These are phyloP conservation scores for Pestalotiopsis sp. DNA, from an alignment of 2,329 filamentous ascomycete genomes.

Conservation along the genomic window DNA sequence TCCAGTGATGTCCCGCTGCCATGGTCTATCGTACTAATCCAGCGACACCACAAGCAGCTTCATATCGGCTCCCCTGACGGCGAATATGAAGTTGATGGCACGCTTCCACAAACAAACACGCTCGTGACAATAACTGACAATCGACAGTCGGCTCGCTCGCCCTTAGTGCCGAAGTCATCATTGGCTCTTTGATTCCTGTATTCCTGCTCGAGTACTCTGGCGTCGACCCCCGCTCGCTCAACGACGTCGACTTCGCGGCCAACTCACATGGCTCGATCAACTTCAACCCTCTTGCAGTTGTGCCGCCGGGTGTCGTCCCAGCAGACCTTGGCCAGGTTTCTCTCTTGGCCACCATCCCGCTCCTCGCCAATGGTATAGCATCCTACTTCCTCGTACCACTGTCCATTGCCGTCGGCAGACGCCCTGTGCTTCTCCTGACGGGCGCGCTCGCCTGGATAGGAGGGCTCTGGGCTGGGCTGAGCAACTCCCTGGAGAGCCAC, in stretches of 20 bases:
- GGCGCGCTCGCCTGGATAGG: slow-evolving; percentile 34
- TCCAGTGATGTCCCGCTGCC: no score
- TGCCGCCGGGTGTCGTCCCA: slow-evolving; percentile 31
- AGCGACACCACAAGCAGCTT: no score
- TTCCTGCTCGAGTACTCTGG: slow-evolving; percentile 37
- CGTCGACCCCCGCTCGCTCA: slow-evolving; percentile 27
- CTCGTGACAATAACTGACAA: neutral
- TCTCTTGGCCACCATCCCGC: slow-evolving; percentile 34
- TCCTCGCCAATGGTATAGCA: slow-evolving; percentile 36
- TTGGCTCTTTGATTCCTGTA: slow-evolving; percentile 34
- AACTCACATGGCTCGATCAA: slow-evolving; percentile 20
- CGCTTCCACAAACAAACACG: neutral
- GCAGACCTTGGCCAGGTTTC: slow-evolving; percentile 29
- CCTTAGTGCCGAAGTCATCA: slow-evolving; percentile 27
- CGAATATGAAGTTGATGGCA: no score
- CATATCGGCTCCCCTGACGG: no score
- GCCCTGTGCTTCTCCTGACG: slow-evolving; percentile 35
- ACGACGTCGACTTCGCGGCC: slow-evolving; percentile 21
- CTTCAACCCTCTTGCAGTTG: slow-evolving; percentile 23
- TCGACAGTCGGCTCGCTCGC: slow-evolving; percentile 27
- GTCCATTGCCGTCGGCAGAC: slow-evolving; percentile 37
- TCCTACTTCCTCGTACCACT: slow-evolving; percentile 38
- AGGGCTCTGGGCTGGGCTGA: slow-evolving; percentile 36
- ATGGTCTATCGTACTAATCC: no score
- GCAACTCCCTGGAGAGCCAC: slow-evolving; percentile 29